Conservation (phyloP, 495 filamentous ascomycete genomes). For the Rostrohypoxylon terebratum region DNA sequence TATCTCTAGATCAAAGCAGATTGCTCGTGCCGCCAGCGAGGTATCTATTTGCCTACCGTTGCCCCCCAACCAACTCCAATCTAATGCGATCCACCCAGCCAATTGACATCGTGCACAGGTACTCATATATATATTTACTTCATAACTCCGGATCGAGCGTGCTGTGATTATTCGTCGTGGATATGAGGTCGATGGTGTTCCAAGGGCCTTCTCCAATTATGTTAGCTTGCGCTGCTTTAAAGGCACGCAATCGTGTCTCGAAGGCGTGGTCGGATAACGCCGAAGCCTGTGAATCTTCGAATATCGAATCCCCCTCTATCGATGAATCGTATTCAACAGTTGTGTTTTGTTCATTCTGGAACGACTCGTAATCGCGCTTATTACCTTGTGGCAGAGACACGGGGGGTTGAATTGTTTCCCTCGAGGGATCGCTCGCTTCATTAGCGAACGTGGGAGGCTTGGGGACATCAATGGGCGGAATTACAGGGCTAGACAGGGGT, state of each 20-base stretch:
- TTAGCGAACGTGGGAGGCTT: not conserved
- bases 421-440: too few species aligned
- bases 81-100: not conserved
- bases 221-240: slow-evolving; percentile 42
- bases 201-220: slow-evolving; percentile 39
- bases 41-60: not conserved
- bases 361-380: slow-evolving; percentile 20
- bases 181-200: slow-evolving; percentile 49
- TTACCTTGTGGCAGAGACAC: not conserved
- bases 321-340: not conserved
- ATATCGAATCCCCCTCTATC: slow-evolving; percentile 16
- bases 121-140: not conserved
- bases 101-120: not conserved
- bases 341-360: not conserved
- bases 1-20: slow-evolving; percentile 8
- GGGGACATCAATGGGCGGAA: not conserved
- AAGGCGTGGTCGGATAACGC: slow-evolving; percentile 46
- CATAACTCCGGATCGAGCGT: slow-evolving; percentile 50
- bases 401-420: not conserved
- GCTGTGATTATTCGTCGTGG: slow-evolving; percentile 55
- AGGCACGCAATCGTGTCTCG: slow-evolving; percentile 50
- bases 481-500: not conserved
- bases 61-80: slow-evolving; percentile 16
- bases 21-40: not conserved
- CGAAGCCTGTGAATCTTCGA: slow-evolving; percentile 49